phyloP scores from a whole-genome alignment of 2,329 filamentous ascomycete genomes.

The Claviceps digitariae region DNA sequence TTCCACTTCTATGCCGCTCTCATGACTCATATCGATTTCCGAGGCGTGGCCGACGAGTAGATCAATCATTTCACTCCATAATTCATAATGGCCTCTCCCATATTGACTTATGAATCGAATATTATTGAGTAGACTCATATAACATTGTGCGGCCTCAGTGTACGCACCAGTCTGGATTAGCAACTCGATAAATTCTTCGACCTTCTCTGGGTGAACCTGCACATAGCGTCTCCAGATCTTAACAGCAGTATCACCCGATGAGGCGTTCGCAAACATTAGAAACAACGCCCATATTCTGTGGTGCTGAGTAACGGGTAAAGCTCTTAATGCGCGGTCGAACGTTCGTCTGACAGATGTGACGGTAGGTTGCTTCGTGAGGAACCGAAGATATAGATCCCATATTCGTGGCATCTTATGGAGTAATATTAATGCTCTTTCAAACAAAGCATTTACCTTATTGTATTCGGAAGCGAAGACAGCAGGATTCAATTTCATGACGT shows the following conservation, averaged over 20 bases:
- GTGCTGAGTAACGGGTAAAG: slow-evolving; percentile 87
- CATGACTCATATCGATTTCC: slow-evolving; percentile 67
- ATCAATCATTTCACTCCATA: slow-evolving; percentile 98
- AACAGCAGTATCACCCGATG: slow-evolving; percentile 77
- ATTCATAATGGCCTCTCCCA: slow-evolving; percentile 86
- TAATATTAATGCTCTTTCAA: slow-evolving; percentile 81
- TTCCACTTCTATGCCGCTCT: slow-evolving; percentile 79
- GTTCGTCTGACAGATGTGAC: slow-evolving; percentile 75
- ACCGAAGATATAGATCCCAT: slow-evolving; percentile 94
- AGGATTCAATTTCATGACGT: slow-evolving; percentile 71
- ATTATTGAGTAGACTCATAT: slow-evolving; percentile 87
- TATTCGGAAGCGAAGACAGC: slow-evolving; percentile 69
- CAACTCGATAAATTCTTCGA: slow-evolving; percentile 89
- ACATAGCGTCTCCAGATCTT: slow-evolving; percentile 94
- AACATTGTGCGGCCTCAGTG: slow-evolving; percentile 81
- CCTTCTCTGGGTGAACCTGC: slow-evolving; percentile 90
- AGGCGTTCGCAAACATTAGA: slow-evolving; percentile 79
- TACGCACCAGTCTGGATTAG: slow-evolving; percentile 70
- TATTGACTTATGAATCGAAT: slow-evolving; percentile 83
- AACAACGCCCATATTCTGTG: slow-evolving; percentile 92
- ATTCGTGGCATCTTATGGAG: slow-evolving; percentile 98
- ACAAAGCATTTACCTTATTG: slow-evolving; percentile 86
- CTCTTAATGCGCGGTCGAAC: slow-evolving; percentile 84
- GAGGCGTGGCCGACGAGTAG: slow-evolving; percentile 81
- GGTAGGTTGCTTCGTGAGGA: slow-evolving; percentile 81